These are phyloP conservation scores for Actinomortierella ambigua DNA, from an alignment of 371 early-diverging fungal species.

Conservation along the genomic window DNA sequence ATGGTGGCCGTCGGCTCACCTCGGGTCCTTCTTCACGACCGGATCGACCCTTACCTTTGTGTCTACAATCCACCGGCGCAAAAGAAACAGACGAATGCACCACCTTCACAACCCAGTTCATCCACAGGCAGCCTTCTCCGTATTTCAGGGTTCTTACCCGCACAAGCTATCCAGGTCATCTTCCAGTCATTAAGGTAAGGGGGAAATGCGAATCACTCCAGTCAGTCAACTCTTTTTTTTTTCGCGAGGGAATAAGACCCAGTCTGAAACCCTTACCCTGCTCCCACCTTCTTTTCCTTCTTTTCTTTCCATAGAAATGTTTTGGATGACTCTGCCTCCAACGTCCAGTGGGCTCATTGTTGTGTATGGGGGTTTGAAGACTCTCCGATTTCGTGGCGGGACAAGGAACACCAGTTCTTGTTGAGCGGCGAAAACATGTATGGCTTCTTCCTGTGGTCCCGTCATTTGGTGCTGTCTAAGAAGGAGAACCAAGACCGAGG, in stretches of 20 bases:
- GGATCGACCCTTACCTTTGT: conserved; percentile 57
- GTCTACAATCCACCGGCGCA: conserved; percentile 52
- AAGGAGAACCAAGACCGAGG: conserved; percentile 19
- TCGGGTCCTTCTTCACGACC: conserved; percentile 45
- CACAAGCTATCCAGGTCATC: conserved; percentile 11
- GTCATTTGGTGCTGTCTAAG: not conserved
- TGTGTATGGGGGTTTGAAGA: conserved; percentile 72
- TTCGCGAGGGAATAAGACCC: not conserved
- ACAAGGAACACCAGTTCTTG: conserved; percentile 58
- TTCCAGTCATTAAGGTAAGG: conserved; percentile 24
- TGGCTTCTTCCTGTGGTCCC: conserved; percentile 53
- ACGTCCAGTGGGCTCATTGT: conserved; percentile 57
- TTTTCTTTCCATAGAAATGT: conserved; percentile 3
- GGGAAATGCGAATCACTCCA: too few relatives aligned
- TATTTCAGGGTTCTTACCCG: conserved; percentile 33
- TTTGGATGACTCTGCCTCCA: conserved; percentile 14
- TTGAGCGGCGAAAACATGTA: conserved; percentile 67
- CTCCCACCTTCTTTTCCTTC: conserved; percentile 5
- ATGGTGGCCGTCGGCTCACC: conserved; percentile 33
- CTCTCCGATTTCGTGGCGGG: conserved; percentile 66
- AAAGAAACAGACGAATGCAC: conserved; percentile 9
- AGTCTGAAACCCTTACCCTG: too few relatives aligned
- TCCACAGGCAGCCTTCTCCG: conserved; percentile 23
- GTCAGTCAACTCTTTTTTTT: not conserved
- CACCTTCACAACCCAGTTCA: conserved; percentile 5